phyloP scores from a whole-genome alignment of 805 yeast genomes.

The Saccharomycopsis sp. region DNA sequence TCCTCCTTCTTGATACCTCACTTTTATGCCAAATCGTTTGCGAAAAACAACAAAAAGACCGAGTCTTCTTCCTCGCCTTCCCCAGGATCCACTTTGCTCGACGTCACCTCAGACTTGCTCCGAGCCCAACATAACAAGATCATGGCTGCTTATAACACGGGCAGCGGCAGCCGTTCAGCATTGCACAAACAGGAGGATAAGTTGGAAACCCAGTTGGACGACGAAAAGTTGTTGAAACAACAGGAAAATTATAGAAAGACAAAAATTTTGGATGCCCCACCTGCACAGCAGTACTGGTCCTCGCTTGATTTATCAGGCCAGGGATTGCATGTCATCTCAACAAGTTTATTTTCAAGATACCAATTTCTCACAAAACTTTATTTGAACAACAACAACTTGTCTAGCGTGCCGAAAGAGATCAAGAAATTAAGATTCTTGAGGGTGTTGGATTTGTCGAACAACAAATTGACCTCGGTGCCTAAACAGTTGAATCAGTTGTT shows the following conservation, averaged over 20 bases:
- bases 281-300: slow-evolving; percentile 80
- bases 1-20: slow-evolving; percentile 53
- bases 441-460: slow-evolving; percentile 78
- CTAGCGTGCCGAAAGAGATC: slow-evolving; percentile 56
- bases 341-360: slow-evolving; percentile 62
- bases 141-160: slow-evolving; percentile 16
- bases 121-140: slow-evolving; percentile 27
- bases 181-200: slow-evolving; percentile 22
- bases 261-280: slow-evolving; percentile 23
- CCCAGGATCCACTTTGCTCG: slow-evolving; percentile 29
- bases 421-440: slow-evolving; percentile 62
- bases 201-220: slow-evolving; percentile 31
- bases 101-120: slow-evolving; percentile 32
- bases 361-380: slow-evolving; percentile 79
- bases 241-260: slow-evolving; percentile 34
- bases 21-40: slow-evolving; percentile 77
- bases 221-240: slow-evolving; percentile 59
- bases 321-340: slow-evolving; percentile 61
- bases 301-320: slow-evolving; percentile 90
- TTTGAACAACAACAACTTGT: slow-evolving; percentile 76
- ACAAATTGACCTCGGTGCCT: slow-evolving; percentile 65
- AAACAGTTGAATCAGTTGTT: slow-evolving; percentile 75
- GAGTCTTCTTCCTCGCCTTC: slow-evolving; percentile 24
- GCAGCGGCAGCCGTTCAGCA: slow-evolving; percentile 18
- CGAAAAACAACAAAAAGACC: slow-evolving; percentile 41